Evolutionary conservation across 1,284 basidiomycete genomes (phyloP).

Genomic region (Cutaneotrichosporon curvatum): DNA sequence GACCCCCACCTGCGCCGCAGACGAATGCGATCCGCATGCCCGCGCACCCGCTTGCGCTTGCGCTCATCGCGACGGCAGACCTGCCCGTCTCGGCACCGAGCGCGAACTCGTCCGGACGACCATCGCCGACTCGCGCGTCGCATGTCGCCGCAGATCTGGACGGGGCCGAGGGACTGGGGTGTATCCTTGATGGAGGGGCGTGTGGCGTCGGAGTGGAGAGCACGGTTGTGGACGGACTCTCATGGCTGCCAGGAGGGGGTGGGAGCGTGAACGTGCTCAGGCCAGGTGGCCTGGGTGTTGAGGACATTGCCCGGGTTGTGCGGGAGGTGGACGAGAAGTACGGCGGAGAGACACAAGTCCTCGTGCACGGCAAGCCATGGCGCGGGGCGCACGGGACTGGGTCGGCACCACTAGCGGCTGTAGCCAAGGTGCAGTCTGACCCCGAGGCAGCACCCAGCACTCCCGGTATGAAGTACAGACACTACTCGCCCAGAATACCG

Average conservation of each 20-base stretch:
- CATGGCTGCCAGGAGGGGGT: conserved; percentile 50
- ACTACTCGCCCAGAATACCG: conserved; percentile 86
- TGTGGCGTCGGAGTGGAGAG: conserved; percentile 90
- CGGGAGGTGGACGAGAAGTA: conserved; percentile 41
- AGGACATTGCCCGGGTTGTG: conserved; percentile 67
- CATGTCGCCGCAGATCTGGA: conserved; percentile 78
- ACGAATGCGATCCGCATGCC: conserved; percentile 94
- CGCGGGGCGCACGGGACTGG: not conserved
- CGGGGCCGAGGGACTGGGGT: conserved; percentile 54
- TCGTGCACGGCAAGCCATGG: conserved; percentile 32
- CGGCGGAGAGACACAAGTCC: conserved; percentile 25
- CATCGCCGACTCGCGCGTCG: conserved; percentile 83
- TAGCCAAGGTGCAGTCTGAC: not conserved
- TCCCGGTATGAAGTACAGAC: conserved; percentile 99
- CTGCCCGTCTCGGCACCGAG: conserved; percentile 88
- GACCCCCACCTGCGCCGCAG: conserved; percentile 43
- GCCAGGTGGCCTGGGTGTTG: conserved; percentile 88
- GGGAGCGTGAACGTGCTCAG: conserved; percentile 74
- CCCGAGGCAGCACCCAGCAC: conserved; percentile 65
- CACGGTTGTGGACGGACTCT: conserved; percentile 83
- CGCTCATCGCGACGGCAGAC: conserved; percentile 69
- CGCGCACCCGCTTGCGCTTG: conserved; percentile 82
- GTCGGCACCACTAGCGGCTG: not conserved
- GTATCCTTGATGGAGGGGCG: conserved; percentile 88
- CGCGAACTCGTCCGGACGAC: conserved; percentile 89